Base-by-base conservation (phyloP, 495 filamentous ascomycete genomes). In the Lasiosphaeriaceae sp. region DNA sequence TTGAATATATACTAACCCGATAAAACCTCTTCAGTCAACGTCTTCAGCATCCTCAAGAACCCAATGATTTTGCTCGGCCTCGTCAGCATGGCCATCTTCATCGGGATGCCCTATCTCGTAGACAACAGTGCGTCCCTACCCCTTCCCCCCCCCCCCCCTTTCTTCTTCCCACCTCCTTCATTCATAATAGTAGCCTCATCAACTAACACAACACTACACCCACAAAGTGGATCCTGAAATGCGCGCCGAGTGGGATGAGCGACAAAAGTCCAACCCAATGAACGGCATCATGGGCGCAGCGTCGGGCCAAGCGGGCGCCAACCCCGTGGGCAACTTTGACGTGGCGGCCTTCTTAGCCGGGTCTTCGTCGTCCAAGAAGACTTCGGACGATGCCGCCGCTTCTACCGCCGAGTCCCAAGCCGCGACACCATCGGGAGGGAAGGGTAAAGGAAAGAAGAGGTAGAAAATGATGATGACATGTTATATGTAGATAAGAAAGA, bases 171-270 rank as follows among this genome's bases (percentile, higher is more conserved):
- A 43, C 11, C 20, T 14, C 35, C 22, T 43, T 43, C 14, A 12
- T 43, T n/a, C 14, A 11, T 1, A 43, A 43, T 0, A 43, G 5
- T 43, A 0, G 26, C 26, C 26, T 31, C 26, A 31, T 9, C 26
- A 31, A 31, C 63, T n/a, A n/a, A n/a, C n/a, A n/a, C n/a, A n/a
- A n/a, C n/a, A n/a, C n/a, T n/a, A n/a, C n/a, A n/a, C n/a, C n/a
- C n/a, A n/a, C n/a, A n/a, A n/a, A 97, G 92, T 98, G 93, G 94
- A 97, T 66, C 90, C 90, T 17, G 94, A 98, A 71, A 89, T 89
- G 76, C 83, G 85, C 55, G 89, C 87, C 61, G 95, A 98, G 73
- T 95, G 93, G 69, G 90, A 96, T 67, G 87, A 91, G 67, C 86
- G 90, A 55, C 90, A 92, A 61, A 91, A 90, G 68, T 81, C 85